Evolutionary conservation across 306 rosid species (phyloP), one percentile per base, ranked within the genome.

Genomic region (Hippophae gyantsensis): DNA sequence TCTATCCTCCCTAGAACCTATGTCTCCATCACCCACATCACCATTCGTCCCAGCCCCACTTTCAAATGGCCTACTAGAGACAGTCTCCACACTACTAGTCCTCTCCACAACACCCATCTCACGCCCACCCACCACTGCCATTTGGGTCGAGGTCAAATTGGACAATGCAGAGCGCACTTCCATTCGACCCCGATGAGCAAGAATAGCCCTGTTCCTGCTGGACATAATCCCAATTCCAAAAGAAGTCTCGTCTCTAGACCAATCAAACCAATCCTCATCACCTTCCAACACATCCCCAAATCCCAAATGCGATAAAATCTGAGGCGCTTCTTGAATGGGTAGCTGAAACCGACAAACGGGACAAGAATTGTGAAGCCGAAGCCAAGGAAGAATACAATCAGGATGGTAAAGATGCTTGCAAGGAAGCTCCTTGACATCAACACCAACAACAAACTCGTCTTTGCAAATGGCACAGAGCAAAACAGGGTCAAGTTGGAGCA

Each of bases 371-470:
- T 76, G 89, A 25, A 74, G 70, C 0, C 66, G 70, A 9, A 89
- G 86, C 97, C 97, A 89, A 1, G 97, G 97, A 13, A 83, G 80
- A 68, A 89, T 89, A 73, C 95, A 89, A 48, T 84, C 83, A 2
- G 81, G 66, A 64, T 89, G 97, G 63, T 86, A 89, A 3, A 89
- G 70, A 65, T 89, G 97, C 4, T 74, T 72, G 56, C 95, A 89
- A 8, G 95, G 93, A 6, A 89, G 84, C 67, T 78, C 82, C 50
- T 86, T 86, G 10, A 84, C 92, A 7, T 81, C 72, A 0, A 61
- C 71, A 8, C 71, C 78, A 9, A 75, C 59, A 5, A 42, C 43
- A 42, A 86, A 71, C 5, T 61, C 68, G 55, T 89, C 95, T 59
- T 80, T 86, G 63, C 97, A 89, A 1, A 89, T 73, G 13, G 97